phyloP scores from a whole-genome alignment of 805 yeast genomes.

The Teunomyces tritomae region DNA sequence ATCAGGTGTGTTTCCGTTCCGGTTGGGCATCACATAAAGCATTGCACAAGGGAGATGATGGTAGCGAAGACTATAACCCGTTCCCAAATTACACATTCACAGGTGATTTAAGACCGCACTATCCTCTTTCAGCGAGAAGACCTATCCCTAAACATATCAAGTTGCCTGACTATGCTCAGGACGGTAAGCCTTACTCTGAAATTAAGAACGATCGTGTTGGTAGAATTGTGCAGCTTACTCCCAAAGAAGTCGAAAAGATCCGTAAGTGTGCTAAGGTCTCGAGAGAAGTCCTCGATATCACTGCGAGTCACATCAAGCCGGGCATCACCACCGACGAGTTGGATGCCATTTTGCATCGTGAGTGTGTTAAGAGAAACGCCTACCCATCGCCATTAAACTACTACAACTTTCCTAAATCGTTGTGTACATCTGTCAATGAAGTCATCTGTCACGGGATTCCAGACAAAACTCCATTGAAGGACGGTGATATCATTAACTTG shows the following conservation, averaged over 20 bases:
- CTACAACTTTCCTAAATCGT: conserved; percentile 87
- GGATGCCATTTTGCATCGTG: conserved; percentile 82
- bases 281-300: conserved; percentile 85
- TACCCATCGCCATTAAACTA: conserved; percentile 96
- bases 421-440: conserved; percentile 93
- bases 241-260: conserved; percentile 71
- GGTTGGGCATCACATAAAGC: conserved; percentile 73
- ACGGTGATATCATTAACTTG: conserved; percentile 91
- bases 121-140: conserved; percentile 77
- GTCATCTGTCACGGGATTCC: conserved; percentile 97
- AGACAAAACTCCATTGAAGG: conserved; percentile 79
- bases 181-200: conserved; percentile 80
- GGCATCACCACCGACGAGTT: conserved; percentile 93
- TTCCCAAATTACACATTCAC: conserved; percentile 75
- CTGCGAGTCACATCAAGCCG: conserved; percentile 78
- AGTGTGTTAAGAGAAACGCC: conserved; percentile 81
- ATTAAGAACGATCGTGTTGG: conserved; percentile 66
- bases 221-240: conserved; percentile 59
- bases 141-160: conserved; percentile 67
- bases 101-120: conserved; percentile 72
- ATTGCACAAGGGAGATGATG: conserved; percentile 59
- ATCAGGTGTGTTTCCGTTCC: conserved; percentile 76
- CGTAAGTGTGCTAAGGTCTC: conserved; percentile 73
- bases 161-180: conserved; percentile 78
- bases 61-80: conserved; percentile 70